These are phyloP conservation scores for Penicillium sclerotiorum DNA, from an alignment of 2,329 filamentous ascomycete species.

Conservation along the genomic window DNA sequence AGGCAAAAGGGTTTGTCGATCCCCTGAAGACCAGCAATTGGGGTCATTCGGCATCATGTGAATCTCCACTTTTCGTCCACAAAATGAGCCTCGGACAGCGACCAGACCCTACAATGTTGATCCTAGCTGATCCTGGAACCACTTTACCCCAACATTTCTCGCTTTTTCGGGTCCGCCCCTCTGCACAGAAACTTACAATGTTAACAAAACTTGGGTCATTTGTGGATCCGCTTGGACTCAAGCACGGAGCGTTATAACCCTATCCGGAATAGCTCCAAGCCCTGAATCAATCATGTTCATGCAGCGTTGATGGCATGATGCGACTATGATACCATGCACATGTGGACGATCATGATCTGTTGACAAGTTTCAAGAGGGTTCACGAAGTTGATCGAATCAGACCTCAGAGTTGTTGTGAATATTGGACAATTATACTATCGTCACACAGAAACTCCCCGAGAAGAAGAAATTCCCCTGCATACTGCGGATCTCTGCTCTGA, in stretches of 20 bases:
- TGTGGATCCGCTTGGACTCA: neutral
- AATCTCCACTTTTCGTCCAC: constrained; percentile 21
- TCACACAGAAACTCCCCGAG: too few relatives aligned
- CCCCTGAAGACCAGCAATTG: constrained; percentile 10
- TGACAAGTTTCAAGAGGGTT: too few relatives aligned
- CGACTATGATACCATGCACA: neutral
- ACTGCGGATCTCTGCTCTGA: too few relatives aligned
- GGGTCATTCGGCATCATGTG: constrained; percentile 22
- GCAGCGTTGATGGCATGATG: neutral
- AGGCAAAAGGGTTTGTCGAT: constrained; percentile 15
- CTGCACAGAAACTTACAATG: neutral
- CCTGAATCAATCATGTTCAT: constrained; percentile 3
- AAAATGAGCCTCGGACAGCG: constrained; percentile 21
- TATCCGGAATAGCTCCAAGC: neutral
- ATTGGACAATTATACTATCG: too few relatives aligned
- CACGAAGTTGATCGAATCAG: too few relatives aligned
- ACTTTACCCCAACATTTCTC: constrained; percentile 16
- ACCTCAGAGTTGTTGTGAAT: too few relatives aligned
- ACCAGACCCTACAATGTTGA: constrained; percentile 10
- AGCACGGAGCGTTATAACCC: constrained; percentile 5
- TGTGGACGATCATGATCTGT: neutral
- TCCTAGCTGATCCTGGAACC: constrained; percentile 10
- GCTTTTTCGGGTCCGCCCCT: neutral
- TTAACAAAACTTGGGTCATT: too few relatives aligned
- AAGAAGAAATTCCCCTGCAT: too few relatives aligned